A percentile compares a stretch with the other conserved stretches of the same genome.
phyloP scores from a whole-genome alignment of 768 basidiomycete species.

The Xerocomus potaroensis region DNA sequence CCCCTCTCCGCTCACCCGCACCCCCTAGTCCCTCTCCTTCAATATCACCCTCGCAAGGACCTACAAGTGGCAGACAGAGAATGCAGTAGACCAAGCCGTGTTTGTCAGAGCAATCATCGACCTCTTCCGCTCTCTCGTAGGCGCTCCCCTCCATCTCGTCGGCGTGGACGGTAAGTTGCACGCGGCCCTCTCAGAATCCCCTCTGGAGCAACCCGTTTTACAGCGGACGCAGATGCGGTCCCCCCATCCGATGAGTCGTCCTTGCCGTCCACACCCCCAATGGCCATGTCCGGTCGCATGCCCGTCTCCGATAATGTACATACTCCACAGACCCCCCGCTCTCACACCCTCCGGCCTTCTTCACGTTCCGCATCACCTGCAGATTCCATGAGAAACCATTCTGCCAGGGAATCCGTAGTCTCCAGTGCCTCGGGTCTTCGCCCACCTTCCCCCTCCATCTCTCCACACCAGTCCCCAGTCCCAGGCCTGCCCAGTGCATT shows the following conservation, averaged over 20 bases:
- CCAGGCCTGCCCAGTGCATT: constrained; percentile 29
- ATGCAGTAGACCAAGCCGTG: constrained; percentile 58
- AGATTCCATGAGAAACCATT: constrained; percentile 23
- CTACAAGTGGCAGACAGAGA: constrained; percentile 88
- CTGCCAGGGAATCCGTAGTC: constrained; percentile 22
- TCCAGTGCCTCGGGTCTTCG: constrained; percentile 16
- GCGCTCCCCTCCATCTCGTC: constrained; percentile 50
- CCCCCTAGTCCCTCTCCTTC: constrained; percentile 58
- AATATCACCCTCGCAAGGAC: constrained; percentile 85
- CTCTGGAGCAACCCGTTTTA: constrained; percentile 10
- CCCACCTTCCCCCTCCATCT: constrained; percentile 21
- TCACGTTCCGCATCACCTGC: constrained; percentile 42
- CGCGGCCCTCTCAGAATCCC: neutral
- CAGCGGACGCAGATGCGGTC: constrained; percentile 14
- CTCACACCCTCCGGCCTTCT: constrained; percentile 25
- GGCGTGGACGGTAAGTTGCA: constrained; percentile 47
- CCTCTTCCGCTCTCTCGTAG: constrained; percentile 49
- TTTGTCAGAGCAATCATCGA: constrained; percentile 70
- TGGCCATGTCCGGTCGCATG: constrained; percentile 5
- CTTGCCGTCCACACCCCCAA: neutral
- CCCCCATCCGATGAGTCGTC: constrained; percentile 1
- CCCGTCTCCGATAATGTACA: constrained; percentile 19
- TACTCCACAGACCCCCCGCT: constrained; percentile 16
- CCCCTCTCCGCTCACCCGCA: constrained; percentile 15
- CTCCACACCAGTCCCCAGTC: constrained; percentile 15